Conservation (phyloP, 257 asterid species). For the Nicotiana knightiana region DNA sequence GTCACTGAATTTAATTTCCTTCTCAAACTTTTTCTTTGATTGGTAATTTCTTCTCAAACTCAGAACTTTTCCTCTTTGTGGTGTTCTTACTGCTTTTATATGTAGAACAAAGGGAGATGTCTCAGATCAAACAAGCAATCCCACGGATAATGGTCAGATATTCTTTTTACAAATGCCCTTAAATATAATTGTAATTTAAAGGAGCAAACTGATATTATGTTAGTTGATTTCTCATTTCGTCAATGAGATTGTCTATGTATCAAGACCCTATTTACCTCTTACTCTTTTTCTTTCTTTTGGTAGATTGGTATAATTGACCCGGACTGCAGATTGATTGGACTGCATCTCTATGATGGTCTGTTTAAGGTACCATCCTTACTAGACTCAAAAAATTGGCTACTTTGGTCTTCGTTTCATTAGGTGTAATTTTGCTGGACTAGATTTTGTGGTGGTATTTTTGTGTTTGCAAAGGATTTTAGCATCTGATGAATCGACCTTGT, state of each 20-base stretch:
- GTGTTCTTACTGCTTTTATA: too few species aligned
- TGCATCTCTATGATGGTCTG: slow-evolving; percentile 82
- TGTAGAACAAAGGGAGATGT: too few species aligned
- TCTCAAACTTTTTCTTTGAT: too few species aligned
- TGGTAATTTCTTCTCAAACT: too few species aligned
- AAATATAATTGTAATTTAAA: slow-evolving; percentile 5
- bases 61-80: too few species aligned
- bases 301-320: slow-evolving; percentile 91
- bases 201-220: neutral
- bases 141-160: slow-evolving; percentile 97
- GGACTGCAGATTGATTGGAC: slow-evolving; percentile 87
- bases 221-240: neutral
- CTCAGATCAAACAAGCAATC: too few species aligned
- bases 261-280: neutral
- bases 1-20: too few species aligned
- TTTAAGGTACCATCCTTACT: slow-evolving; percentile 50
- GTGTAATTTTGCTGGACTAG: neutral
- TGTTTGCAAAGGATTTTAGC: too few species aligned
- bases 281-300: slow-evolving; percentile 9
- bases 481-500: too few species aligned
- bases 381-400: neutral
- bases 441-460: too few species aligned
- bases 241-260: neutral
- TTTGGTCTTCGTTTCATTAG: too few species aligned
- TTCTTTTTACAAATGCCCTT: neutral